Conservation (phyloP, 352 stramenopile genomes). For the Saprolegnia parasitica region DNA sequence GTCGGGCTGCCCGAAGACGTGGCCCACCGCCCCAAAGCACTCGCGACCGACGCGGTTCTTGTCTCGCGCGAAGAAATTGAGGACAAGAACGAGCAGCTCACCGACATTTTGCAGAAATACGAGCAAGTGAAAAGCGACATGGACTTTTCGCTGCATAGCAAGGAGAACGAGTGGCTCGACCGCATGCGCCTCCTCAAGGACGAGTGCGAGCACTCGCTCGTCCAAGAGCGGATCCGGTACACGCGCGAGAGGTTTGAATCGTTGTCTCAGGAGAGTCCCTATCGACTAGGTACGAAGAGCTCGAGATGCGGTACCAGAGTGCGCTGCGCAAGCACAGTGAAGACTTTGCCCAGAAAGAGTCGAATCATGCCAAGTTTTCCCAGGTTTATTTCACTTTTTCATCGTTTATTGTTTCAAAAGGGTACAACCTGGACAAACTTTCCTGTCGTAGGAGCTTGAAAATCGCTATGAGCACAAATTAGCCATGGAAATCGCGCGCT, state of each 20-base stretch:
- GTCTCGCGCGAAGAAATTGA: constrained; percentile 76
- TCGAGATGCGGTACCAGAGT: constrained; percentile 68
- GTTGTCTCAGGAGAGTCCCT: constrained; percentile 14
- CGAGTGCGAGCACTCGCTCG: constrained; percentile 66
- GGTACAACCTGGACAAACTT: neutral
- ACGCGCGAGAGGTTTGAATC: neutral
- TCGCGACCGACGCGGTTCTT: constrained; percentile 51
- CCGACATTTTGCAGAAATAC: constrained; percentile 53
- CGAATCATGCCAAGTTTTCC: constrained; percentile 57
- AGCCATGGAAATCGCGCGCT: constrained; percentile 81
- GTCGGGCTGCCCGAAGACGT: constrained; percentile 29
- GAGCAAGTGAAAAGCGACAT: constrained; percentile 78
- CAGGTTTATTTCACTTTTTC: constrained; percentile 7
- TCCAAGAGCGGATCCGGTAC: constrained; percentile 56
- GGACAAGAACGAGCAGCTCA: constrained; percentile 41
- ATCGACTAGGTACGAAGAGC: constrained; percentile 53
- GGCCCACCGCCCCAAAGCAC: constrained; percentile 22
- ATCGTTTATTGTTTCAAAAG: neutral
- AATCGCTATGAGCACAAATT: constrained; percentile 92
- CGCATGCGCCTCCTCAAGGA: constrained; percentile 71
- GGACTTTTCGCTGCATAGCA: constrained; percentile 76
- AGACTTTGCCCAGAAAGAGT: constrained; percentile 70
- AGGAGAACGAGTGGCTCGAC: constrained; percentile 87
- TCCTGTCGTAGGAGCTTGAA: constrained; percentile 82
- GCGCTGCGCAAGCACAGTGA: constrained; percentile 63